A percentile compares a stretch with the other conserved stretches of the same genome.
Conservation (phyloP, 2,329 filamentous ascomycete species). For the Ophiostoma australiae region DNA sequence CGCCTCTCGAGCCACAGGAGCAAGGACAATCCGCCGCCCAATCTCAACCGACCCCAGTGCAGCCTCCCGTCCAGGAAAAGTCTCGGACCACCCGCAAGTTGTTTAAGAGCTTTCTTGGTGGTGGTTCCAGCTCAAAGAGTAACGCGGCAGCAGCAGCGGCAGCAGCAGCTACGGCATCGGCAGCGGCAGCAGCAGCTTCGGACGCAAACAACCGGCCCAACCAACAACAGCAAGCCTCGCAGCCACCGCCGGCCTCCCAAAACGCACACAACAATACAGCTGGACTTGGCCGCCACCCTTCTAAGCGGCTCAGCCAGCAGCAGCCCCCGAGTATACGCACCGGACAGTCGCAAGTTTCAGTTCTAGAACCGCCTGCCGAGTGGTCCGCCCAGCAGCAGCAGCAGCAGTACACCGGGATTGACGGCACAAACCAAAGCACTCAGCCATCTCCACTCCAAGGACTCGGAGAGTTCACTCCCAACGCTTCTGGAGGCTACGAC, state of each 20-base stretch:
- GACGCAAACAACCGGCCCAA: slow-evolving; percentile 4
- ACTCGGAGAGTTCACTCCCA: slow-evolving; percentile 36
- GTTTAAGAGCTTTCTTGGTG: slow-evolving; percentile 51
- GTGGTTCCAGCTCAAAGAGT: slow-evolving; percentile 36
- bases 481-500: slow-evolving; percentile 32
- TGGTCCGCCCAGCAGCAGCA: slow-evolving; percentile 32
- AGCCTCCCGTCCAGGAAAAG: slow-evolving; percentile 35
- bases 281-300: slow-evolving; percentile 50
- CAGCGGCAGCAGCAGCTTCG: slow-evolving; percentile 16
- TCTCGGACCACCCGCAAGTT: slow-evolving; percentile 51
- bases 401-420: slow-evolving; percentile 5
- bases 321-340: slow-evolving; percentile 42
- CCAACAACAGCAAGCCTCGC: slow-evolving; percentile 13
- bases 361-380: slow-evolving; percentile 35
- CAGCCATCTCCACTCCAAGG: slow-evolving; percentile 45
- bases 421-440: slow-evolving; percentile 20
- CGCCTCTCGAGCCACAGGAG: slow-evolving; percentile 29
- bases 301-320: slow-evolving; percentile 52
- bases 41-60: slow-evolving; percentile 17
- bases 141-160: slow-evolving; percentile 29
- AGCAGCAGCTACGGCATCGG: slow-evolving; percentile 17
- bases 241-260: slow-evolving; percentile 29
- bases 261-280: slow-evolving; percentile 46
- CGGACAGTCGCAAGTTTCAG: slow-evolving; percentile 38
- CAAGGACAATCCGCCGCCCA: slow-evolving; percentile 22